These are phyloP conservation scores for Elsinoe perseae DNA, from an alignment of 2,329 filamentous ascomycete species.

Conservation along the genomic window DNA sequence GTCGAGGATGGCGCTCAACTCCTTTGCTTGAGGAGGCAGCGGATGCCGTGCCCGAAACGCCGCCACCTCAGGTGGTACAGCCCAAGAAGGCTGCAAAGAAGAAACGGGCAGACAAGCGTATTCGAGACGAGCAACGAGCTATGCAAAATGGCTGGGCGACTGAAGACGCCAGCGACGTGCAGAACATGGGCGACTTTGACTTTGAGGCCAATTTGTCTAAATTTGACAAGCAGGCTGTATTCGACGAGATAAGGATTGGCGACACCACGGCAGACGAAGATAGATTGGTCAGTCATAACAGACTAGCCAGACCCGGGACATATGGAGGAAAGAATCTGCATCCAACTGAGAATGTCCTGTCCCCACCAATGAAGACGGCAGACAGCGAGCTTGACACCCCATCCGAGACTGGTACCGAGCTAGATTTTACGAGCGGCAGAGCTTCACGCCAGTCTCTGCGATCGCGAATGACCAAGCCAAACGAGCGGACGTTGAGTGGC, in stretches of 20 bases:
- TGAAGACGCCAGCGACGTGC: slow-evolving; percentile 89
- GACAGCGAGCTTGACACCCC: slow-evolving; percentile 26
- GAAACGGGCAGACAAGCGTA: slow-evolving; percentile 39
- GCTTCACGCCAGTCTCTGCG: slow-evolving; percentile 22
- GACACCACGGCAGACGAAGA: slow-evolving; percentile 84
- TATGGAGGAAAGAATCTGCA: slow-evolving; percentile 78
- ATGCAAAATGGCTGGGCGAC: slow-evolving; percentile 81
- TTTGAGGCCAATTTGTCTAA: slow-evolving; percentile 84
- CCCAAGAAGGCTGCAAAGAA: slow-evolving; percentile 30
- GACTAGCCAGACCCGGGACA: slow-evolving; percentile 46
- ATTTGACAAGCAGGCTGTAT: slow-evolving; percentile 87
- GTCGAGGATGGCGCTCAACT: slow-evolving; percentile 61
- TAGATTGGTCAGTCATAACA: slow-evolving; percentile 84
- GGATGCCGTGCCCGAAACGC: slow-evolving; percentile 29
- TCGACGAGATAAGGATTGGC: slow-evolving; percentile 83
- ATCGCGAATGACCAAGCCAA: slow-evolving; percentile 14
- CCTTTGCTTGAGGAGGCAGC: slow-evolving; percentile 56
- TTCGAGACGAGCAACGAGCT: slow-evolving; percentile 43
- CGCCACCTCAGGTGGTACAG: slow-evolving; percentile 20
- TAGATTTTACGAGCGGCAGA: slow-evolving; percentile 28
- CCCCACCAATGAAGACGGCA: slow-evolving; percentile 37
- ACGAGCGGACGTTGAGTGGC: not conserved
- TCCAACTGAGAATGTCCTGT: slow-evolving; percentile 84
- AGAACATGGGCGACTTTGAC: slow-evolving; percentile 90
- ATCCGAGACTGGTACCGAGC: slow-evolving; percentile 31